Base-by-base conservation (phyloP, 2,329 filamentous ascomycete species). In the Ilyonectria mors-panacis region DNA sequence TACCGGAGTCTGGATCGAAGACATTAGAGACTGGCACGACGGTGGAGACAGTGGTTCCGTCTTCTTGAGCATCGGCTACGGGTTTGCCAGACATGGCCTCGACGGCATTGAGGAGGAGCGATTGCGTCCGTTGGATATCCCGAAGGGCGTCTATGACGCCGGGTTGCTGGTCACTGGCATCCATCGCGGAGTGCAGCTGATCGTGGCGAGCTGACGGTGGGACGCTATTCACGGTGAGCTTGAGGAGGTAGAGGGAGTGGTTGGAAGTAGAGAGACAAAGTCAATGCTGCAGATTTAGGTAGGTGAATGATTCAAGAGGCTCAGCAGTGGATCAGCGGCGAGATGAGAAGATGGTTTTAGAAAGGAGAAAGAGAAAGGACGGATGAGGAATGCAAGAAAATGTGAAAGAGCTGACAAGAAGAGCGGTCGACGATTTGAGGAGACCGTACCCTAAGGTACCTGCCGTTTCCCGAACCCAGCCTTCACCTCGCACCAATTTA, bases 121-220 rank as follows among this genome's bases (percentile, higher is more conserved):
- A 70, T 68, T 86, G 85, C 17, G 78, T 80, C 62, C 81, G 77
- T 63, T 83, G 81, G 37, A 86, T 83, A 56, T 84, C 79, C 42
- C 78, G 79, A 62, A 85, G 75, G 37, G 75, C 68, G 28, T 76
- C 74, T 48, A 77, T 50, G 60, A 80, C 65, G 19, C 69, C 70
- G 26, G 69, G 42, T 48, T 76, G 70, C 35, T 73, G 65, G 35
- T 68, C 67, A 61, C 59, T 63, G 35, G 71, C 48, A 21, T 69
- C 73, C 77, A 80, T 80, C 66, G 42, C 59, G 67, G 54, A 21
- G 55, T 33, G 39, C 33, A 37, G 30, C n/a, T 35, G 50, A 19
- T 17, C 28, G 28, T 21, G 7, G 28, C 13, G 50, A 15, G 12
- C 10, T 12, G 26, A n/a, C 12, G 12, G 30, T 15, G 30, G 48